Conservation (phyloP, 2,329 filamentous ascomycete species). For the Eutypa lata region DNA sequence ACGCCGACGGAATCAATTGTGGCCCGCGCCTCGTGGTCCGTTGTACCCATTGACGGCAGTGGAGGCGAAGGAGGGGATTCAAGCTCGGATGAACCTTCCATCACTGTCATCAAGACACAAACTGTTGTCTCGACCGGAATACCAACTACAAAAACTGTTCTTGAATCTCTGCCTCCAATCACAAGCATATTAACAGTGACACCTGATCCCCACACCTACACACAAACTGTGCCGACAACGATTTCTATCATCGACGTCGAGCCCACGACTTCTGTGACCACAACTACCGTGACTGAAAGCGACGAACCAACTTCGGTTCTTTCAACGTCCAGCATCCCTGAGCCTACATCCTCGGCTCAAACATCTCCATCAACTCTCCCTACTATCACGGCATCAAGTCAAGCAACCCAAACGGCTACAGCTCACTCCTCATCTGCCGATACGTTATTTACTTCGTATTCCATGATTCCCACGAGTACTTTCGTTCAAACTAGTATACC, state of each 20-base stretch:
- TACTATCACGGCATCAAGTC: not conserved
- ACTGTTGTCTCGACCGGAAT: conserved; percentile 30
- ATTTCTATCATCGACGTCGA: conserved; percentile 28
- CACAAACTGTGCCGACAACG: conserved; percentile 22
- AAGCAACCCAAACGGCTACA: not conserved
- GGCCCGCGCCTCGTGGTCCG: conserved; percentile 34
- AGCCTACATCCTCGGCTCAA: not conserved
- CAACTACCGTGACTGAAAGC: conserved; percentile 19
- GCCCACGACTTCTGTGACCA: conserved; percentile 14
- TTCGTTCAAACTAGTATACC: not conserved
- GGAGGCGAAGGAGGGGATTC: conserved; percentile 8
- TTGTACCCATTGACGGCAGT: conserved; percentile 35
- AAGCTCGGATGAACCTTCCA: conserved; percentile 12
- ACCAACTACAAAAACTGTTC: conserved; percentile 24
- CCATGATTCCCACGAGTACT: conserved; percentile 1
- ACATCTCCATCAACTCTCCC: conserved; percentile 7
- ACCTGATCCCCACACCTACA: conserved; percentile 9
- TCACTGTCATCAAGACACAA: conserved; percentile 31
- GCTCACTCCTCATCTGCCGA: not conserved
- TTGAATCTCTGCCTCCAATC: conserved; percentile 20
- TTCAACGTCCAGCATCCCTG: not conserved
- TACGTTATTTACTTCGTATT: not conserved
- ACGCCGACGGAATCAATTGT: conserved; percentile 14
- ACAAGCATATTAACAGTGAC: conserved; percentile 28
- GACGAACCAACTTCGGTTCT: conserved; percentile 12